Base-by-base conservation (phyloP, 768 basidiomycete genomes). In the Boletus rubropictus region DNA sequence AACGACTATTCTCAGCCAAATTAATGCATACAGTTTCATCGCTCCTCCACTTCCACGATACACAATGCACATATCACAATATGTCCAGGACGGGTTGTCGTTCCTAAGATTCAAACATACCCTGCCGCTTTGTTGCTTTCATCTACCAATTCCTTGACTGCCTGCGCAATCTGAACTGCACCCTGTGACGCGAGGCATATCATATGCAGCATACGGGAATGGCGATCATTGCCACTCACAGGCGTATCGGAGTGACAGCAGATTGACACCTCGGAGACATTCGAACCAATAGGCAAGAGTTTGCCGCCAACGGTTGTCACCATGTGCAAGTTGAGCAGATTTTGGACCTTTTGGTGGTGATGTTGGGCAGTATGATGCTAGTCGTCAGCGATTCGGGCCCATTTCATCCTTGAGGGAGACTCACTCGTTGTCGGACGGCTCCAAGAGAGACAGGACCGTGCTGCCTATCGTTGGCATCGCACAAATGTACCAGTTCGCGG, bases 201-300 rank as follows among this genome's bases (percentile, higher is more conserved):
- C 41, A 41, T n/a, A 5, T 31, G 2, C 8, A 53, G 27, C 27
- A 29, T 22, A 41, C 37, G 12, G 4, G 6, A 18, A 7, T 7
- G 11, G 5, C 1, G 37, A 43, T 32, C n/a, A 14, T 10, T 8
- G 5, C 25, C 45, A 58, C 79, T 58, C 32, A 82, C 78, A 1
- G 82, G 79, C 1, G 79, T 82, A 46, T 83, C 81, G 0, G 80
- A 82, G 57, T 83, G 82, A 49, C 78, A 78, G 45, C 80, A 84
- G 18, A 84, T 82, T 4, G 81, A 76, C 0, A 83, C 77, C 42
- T 79, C 76, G 0, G 54, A 46, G 8, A 82, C 56, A 40, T 70
- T 68, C 5, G 65, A 59, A 5, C 72, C 73, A 2, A 81, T 61
- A 3, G 75, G 72, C 1, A 81, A 52, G 41, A 56, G 61, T 0